These are phyloP conservation scores for Malassezia brasiliensis DNA, from an alignment of 1,284 basidiomycete genomes.

Conservation along the genomic window DNA sequence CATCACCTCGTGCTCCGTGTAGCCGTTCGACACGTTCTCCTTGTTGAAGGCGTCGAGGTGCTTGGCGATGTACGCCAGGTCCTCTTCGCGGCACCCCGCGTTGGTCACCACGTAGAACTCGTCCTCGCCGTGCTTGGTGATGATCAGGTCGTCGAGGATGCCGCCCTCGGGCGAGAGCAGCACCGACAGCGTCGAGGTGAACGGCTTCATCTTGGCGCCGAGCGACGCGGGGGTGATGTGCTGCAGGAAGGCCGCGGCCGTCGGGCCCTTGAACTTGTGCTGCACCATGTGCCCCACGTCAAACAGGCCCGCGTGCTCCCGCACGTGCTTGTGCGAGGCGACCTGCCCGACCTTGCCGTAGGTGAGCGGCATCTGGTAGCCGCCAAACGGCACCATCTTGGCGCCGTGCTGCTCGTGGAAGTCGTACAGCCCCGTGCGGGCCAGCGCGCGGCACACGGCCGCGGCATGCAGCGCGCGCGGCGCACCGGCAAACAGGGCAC, in stretches of 20 bases:
- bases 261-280: conserved; percentile 47
- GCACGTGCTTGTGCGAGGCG: conserved; percentile 81
- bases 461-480: neutral
- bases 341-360: conserved; percentile 61
- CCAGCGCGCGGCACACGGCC: conserved; percentile 1
- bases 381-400: conserved; percentile 95
- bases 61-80: conserved; percentile 67
- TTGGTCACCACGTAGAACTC: conserved; percentile 93
- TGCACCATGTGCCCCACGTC: conserved; percentile 93
- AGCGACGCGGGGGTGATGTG: conserved; percentile 59
- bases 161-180: conserved; percentile 79
- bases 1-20: conserved; percentile 70
- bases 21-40: conserved; percentile 50
- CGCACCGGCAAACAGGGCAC: neutral
- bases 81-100: conserved; percentile 72
- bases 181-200: conserved; percentile 66
- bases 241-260: conserved; percentile 63
- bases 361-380: conserved; percentile 83
- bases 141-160: conserved; percentile 78
- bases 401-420: conserved; percentile 76
- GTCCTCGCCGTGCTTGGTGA: conserved; percentile 50
- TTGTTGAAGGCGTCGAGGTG: conserved; percentile 52
- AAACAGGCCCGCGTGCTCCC: conserved; percentile 74
- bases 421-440: conserved; percentile 69
- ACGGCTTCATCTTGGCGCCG: conserved; percentile 56